phyloP scores from a whole-genome alignment of 345 rosid genomes.

The Bretschneidera sinensis region DNA sequence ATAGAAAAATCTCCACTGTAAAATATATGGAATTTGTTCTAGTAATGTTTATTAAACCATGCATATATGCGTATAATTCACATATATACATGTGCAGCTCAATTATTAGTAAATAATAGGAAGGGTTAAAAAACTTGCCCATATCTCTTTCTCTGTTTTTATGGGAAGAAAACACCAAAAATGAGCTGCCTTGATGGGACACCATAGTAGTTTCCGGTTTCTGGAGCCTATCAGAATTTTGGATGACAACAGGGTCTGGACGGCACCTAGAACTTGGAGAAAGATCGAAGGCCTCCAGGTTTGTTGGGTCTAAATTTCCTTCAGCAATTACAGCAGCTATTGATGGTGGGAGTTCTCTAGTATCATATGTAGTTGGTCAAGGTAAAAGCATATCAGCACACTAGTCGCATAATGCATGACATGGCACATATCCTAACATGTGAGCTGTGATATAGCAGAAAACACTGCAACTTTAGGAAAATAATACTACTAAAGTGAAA shows the following conservation, averaged over 20 bases:
- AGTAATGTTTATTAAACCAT: background rate
- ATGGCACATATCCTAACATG: background rate
- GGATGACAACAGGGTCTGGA: constrained; percentile 8
- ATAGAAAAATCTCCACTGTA: constrained; percentile 2
- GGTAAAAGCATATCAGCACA: constrained; percentile 11
- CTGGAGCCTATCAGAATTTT: constrained; percentile 20
- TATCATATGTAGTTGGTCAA: constrained; percentile 19
- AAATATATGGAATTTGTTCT: background rate
- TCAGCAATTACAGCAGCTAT: constrained; percentile 71
- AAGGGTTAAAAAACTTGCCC: constrained; percentile 23
- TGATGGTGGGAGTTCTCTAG: constrained; percentile 69
- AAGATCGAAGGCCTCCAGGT: constrained; percentile 63
- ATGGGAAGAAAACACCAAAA: constrained; percentile 25
- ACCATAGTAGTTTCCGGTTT: constrained; percentile 19
- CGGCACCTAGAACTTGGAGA: constrained; percentile 21
- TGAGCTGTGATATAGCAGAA: background rate
- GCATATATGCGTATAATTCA: background rate
- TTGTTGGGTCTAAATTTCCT: constrained; percentile 62
- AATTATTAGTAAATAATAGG: background rate
- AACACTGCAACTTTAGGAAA: background rate
- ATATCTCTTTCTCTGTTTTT: constrained; percentile 22
- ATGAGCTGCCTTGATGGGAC: constrained; percentile 22
- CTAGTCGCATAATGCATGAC: background rate
- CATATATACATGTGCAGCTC: no score
- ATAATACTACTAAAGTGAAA: background rate